These are phyloP conservation scores for Amanita fuliginea DNA, from an alignment of 768 basidiomycete species.

Conservation along the genomic window DNA sequence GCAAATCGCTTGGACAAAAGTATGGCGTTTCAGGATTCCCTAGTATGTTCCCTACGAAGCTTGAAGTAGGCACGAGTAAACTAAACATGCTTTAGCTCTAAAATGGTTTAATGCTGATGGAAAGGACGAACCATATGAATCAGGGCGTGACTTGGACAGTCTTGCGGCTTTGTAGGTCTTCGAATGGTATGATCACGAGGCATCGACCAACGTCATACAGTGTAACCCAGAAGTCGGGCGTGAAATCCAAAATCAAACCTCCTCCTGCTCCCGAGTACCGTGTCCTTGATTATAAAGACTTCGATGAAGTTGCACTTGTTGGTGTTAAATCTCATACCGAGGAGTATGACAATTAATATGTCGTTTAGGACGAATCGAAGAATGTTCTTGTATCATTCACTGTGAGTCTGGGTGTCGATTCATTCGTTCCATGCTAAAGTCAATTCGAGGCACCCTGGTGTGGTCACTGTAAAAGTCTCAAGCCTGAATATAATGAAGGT, in stretches of 20 bases:
- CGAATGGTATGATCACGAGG: not conserved
- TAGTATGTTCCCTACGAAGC: constrained; percentile 39
- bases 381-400: constrained; percentile 82
- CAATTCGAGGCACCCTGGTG: constrained; percentile 62
- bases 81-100: constrained; percentile 39
- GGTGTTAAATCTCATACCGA: constrained; percentile 7
- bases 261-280: constrained; percentile 66
- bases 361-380: constrained; percentile 49
- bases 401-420: constrained; percentile 24
- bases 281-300: constrained; percentile 60
- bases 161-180: constrained; percentile 60
- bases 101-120: constrained; percentile 84
- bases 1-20: constrained; percentile 63
- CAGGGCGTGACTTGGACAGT: constrained; percentile 72
- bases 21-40: constrained; percentile 81
- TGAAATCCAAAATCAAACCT: constrained; percentile 82
- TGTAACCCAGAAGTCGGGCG: constrained; percentile 60
- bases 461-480: constrained; percentile 89
- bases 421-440: constrained; percentile 1
- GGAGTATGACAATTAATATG: not conserved
- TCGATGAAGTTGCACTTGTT: constrained; percentile 66
- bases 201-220: constrained; percentile 24
- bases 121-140: constrained; percentile 55
- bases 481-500: constrained; percentile 81
- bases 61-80: not conserved